Evolutionary conservation across 352 stramenopile species (phyloP), one percentile per base, ranked within the genome.

Genomic region (Phytophthora pinifolia): DNA sequence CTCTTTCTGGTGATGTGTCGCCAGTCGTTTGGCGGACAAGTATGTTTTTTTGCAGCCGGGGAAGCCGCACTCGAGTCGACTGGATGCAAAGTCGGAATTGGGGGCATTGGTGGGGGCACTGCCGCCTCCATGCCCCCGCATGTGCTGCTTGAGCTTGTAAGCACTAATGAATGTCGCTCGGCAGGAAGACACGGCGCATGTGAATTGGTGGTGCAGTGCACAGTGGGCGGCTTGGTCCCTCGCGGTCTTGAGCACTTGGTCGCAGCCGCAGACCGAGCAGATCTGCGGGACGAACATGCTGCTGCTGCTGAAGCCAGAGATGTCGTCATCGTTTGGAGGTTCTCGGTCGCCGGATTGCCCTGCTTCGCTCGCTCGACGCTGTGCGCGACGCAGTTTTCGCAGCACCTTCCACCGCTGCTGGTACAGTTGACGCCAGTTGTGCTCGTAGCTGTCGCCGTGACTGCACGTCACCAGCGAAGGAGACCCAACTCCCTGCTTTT

Each of bases 41-140:
- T 84, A 84, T 6, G n/a, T 74, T 63, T 75, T 76, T 9, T 34
- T 53, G 32, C 74, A 84, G 4, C 54, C 59, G 14, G 55, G 25
- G 25, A 54, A 56, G 14, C 54, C 54, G 25, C 74, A 84, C 10
- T 36, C 25, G 7, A 84, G 25, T 15, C 52, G 41, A 27, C 22
- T 27, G 2, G 22, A 27, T 27, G 22, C 1, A 6, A 4, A 2
- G 22, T 27, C 22, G 22, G 22, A 27, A 27, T 27, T 27, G 14
- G 35, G 2, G 9, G 27, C 33, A 27, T 15, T 14, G 12, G 22
- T 6, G n/a, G 22, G 31, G 20, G 25, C n/a, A 4, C 22, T 42
- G n/a, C 32, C 51, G 7, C 14, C 9, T 44, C 25, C 17, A 3
- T 56, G 45, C 9, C 60, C 18, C 9, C 38, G 64, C 12, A 62